Evolutionary conservation across 345 rosid species (phyloP).

Genomic region (Gossypium bickii): DNA sequence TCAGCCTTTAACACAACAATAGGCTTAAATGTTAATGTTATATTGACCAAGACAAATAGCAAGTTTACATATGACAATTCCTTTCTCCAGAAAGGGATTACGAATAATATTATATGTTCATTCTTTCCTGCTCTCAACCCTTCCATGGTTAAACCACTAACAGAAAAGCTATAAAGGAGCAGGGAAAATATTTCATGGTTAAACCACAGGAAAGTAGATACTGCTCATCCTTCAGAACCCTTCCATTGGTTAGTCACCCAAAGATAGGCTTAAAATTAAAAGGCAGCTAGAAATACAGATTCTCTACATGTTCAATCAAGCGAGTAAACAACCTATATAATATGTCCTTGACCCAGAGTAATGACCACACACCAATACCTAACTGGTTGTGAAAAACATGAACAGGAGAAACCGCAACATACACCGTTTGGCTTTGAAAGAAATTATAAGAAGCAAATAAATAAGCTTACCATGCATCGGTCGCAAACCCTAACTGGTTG

Average conservation of each 20-base stretch:
- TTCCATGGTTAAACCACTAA: background rate
- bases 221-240: background rate
- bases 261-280: background rate
- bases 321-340: background rate
- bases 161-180: background rate
- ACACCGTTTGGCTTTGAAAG: background rate
- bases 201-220: background rate
- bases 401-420: background rate
- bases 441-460: background rate
- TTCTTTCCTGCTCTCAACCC: background rate
- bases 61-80: background rate
- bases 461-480: constrained; percentile 71
- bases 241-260: background rate
- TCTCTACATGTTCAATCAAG: background rate
- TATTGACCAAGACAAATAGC: background rate
- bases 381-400: background rate
- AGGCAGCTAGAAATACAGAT: background rate
- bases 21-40: background rate
- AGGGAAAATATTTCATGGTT: background rate
- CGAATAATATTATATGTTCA: background rate
- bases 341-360: background rate
- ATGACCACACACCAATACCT: background rate
- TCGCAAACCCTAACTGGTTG: constrained; percentile 96
- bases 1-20: constrained; percentile 53
- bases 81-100: background rate